Percentiles rank a stretch among this genome's conserved stretches.
Evolutionary conservation across 176 grass and related monocot genomes (phyloP).

Genomic region (Eragrostis curvula): DNA sequence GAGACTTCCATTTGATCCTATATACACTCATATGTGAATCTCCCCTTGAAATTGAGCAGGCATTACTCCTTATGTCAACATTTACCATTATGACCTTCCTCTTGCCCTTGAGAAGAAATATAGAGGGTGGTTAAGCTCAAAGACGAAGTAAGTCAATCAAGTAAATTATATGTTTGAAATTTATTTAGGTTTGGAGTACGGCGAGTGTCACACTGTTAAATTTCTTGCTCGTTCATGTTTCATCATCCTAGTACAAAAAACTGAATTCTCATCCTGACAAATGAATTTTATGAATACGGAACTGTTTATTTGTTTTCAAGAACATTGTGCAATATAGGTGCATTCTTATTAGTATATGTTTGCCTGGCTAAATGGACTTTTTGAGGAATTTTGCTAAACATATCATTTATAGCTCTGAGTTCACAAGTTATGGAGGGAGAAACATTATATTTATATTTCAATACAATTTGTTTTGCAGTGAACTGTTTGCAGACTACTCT

Average conservation of each 20-base stretch:
- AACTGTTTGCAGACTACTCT: slow-evolving; percentile 62
- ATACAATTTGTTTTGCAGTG: slow-evolving; percentile 52
- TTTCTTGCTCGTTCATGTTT: neutral
- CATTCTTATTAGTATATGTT: too few relatives aligned
- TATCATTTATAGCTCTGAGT: too few relatives aligned
- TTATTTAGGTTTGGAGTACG: neutral
- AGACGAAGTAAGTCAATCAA: slow-evolving; percentile 59
- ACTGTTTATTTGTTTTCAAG: too few relatives aligned
- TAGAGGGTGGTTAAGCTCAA: slow-evolving; percentile 59
- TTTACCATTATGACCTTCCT: slow-evolving; percentile 74
- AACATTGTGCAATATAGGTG: too few relatives aligned
- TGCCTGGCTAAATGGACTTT: too few relatives aligned
- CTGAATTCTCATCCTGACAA: too few relatives aligned
- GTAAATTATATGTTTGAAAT: slow-evolving; percentile 2
- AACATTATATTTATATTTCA: neutral
- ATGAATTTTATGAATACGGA: too few relatives aligned
- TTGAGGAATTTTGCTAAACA: too few relatives aligned
- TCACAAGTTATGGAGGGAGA: too few relatives aligned
- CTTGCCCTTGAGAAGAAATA: slow-evolving; percentile 75
- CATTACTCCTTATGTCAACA: slow-evolving; percentile 64
- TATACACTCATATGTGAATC: slow-evolving; percentile 1
- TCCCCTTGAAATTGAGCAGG: slow-evolving; percentile 39
- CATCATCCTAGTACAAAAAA: neutral
- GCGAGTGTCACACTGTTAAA: neutral
- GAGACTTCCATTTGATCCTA: slow-evolving; percentile 24